Evolutionary conservation across 2,329 filamentous ascomycete species (phyloP).

Genomic region (Alternaria ethzedia): DNA sequence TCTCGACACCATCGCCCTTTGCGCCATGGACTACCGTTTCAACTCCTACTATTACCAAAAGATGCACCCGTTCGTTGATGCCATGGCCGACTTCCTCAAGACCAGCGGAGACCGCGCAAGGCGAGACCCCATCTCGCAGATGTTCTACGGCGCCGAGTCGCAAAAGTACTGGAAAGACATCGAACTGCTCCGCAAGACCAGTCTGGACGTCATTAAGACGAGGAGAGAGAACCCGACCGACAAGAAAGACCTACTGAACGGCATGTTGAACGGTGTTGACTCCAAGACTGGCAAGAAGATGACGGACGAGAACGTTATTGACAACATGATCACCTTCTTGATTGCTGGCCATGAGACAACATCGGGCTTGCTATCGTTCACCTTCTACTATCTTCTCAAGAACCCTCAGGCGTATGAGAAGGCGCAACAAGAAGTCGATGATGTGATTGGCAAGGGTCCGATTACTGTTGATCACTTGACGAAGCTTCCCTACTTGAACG

Average conservation of each 20-base stretch:
- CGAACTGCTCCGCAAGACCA: constrained; percentile 62
- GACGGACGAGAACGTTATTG: constrained; percentile 66
- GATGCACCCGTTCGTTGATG: constrained; percentile 48
- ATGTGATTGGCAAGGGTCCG: constrained; percentile 56
- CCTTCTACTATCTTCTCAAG: constrained; percentile 60
- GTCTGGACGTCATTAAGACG: constrained; percentile 62
- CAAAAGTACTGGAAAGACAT: constrained; percentile 62
- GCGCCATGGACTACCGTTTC: constrained; percentile 52
- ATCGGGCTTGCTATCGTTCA: constrained; percentile 48
- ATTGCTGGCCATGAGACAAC: constrained; percentile 53
- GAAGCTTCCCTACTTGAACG: constrained; percentile 62
- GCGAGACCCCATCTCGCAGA: constrained; percentile 38
- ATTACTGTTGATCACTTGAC: constrained; percentile 58
- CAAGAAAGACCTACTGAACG: constrained; percentile 66
- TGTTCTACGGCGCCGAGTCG: constrained; percentile 44
- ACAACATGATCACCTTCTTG: constrained; percentile 73
- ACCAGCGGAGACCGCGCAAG: constrained; percentile 44
- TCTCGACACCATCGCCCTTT: constrained; percentile 48
- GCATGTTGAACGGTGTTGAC: constrained; percentile 65
- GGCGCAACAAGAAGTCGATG: constrained; percentile 62
- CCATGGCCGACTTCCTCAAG: constrained; percentile 48
- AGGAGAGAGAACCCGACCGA: constrained; percentile 61
- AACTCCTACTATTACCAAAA: constrained; percentile 48
- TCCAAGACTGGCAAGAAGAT: constrained; percentile 66
- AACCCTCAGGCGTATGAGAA: constrained; percentile 57